phyloP scores from a whole-genome alignment of 2,329 filamentous ascomycete genomes.

The Fusarium napiforme region DNA sequence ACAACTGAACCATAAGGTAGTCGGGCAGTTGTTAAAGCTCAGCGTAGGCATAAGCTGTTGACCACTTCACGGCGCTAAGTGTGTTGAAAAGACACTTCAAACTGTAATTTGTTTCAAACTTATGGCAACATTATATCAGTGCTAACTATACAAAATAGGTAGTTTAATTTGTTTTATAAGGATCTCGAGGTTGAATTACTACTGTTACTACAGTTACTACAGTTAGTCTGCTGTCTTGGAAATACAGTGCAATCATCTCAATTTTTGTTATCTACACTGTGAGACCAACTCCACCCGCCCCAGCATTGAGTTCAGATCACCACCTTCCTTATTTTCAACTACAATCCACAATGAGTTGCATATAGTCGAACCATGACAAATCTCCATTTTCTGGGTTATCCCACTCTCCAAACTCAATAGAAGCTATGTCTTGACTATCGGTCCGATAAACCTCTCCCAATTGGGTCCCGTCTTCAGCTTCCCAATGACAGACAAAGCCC shows the following conservation, averaged over 20 bases:
- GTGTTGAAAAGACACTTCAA: not conserved
- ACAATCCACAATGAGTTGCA: slow-evolving; percentile 21
- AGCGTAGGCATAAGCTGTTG: not conserved
- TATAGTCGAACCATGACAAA: slow-evolving; percentile 7
- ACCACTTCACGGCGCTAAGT: not conserved
- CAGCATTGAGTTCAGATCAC: slow-evolving; percentile 38
- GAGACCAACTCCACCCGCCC: slow-evolving; percentile 35
- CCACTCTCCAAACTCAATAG: not conserved
- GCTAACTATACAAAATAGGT: too few species aligned
- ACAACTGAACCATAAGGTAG: not conserved
- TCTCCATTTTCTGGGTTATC: not conserved
- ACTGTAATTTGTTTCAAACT: too few species aligned
- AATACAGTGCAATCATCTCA: not conserved
- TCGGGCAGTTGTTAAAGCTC: not conserved
- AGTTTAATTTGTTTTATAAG: too few species aligned
- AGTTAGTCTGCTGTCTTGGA: not conserved
- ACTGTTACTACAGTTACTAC: not conserved
- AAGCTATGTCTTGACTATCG: not conserved
- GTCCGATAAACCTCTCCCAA: not conserved
- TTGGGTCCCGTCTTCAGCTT: not conserved
- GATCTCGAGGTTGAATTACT: not conserved
- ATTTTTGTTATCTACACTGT: not conserved
- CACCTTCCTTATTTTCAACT: slow-evolving; percentile 33
- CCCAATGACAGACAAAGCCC: not conserved
- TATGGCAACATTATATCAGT: not conserved